These are phyloP conservation scores for Puccinia polysora DNA, from an alignment of 1,284 basidiomycete species.

Conservation along the genomic window DNA sequence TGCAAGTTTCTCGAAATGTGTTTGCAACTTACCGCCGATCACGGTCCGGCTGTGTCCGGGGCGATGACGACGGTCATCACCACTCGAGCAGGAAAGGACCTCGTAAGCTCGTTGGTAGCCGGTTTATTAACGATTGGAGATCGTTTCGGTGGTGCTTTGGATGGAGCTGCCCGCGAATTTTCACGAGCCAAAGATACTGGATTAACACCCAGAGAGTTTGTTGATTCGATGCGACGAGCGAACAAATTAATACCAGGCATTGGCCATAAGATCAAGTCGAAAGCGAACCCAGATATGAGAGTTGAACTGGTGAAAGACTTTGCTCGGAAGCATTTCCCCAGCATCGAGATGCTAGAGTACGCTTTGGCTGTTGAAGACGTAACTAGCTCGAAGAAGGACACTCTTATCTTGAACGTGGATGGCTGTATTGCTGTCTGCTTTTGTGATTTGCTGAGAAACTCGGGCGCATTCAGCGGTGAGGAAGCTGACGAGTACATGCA, in stretches of 20 bases:
- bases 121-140: constrained; percentile 96
- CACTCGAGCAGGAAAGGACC: constrained; percentile 94
- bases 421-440: constrained; percentile 98
- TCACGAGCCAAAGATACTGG: constrained; percentile 82
- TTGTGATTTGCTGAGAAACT: constrained; percentile 87
- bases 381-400: constrained; percentile 93
- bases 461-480: constrained; percentile 88
- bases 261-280: constrained; percentile 99
- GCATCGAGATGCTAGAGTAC: constrained; percentile 71
- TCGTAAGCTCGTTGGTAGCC: constrained; percentile 92
- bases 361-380: constrained; percentile 98
- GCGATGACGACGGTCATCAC: constrained; percentile 99
- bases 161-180: constrained; percentile 95
- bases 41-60: constrained; percentile 81
- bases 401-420: constrained; percentile 88
- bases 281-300: constrained; percentile 79
- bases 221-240: constrained; percentile 87
- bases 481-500: constrained; percentile 97
- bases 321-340: constrained; percentile 91
- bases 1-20: constrained; percentile 99
- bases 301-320: constrained; percentile 98
- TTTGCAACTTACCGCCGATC: constrained; percentile 96
- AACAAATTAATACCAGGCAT: constrained; percentile 99
- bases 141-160: constrained; percentile 98
- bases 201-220: constrained; percentile 92